Evolutionary conservation across 192 early-diverging fungal genomes (phyloP), one percentile per base, ranked within the genome.

Genomic region (Paraglomus occultum): DNA sequence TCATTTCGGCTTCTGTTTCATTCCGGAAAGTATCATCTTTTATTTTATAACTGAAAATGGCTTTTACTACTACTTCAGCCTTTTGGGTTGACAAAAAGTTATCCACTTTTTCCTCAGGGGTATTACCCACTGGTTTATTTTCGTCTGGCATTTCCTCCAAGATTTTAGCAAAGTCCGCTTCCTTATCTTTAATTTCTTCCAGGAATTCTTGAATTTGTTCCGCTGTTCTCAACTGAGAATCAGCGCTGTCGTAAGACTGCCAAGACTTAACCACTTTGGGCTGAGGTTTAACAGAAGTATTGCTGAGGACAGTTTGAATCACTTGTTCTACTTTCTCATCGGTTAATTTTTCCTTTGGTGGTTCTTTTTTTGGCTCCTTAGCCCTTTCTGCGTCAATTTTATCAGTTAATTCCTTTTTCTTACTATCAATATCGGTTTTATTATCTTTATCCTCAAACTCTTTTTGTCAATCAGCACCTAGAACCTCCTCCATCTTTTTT

Each of bases 351-450:
- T 6, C 8, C 15, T 22, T 6, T 59, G 8, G 8, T 59, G 20
- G 23, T 1, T n/a, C 17, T 40, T 59, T 59, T 1, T 1, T 31
- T 59, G 57, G 57, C 38, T 59, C 57, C 14, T 59, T n/a, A 23
- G 57, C 22, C 23, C 38, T 59, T 59, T 59, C 57, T 6, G 57
- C 23, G 42, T 59, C 57, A 59, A 59, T 59, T 59, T 59, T 59
- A 31, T 15, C 57, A 4, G 57, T 59, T 31, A 59, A 59, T 23
- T 23, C 20, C 5, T 6, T 40, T 59, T 59, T 18, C 39, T 59
- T 0, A 3, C 3, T 23, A 31, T 18, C 23, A 3, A 59, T 59
- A 15, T 18, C 57, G 38, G 20, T 59, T 59, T 59, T 7, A 5
- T 22, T 0, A 3, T 59, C 22, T 40, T 31, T 31, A 3, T 59